Conservation (phyloP, 805 yeast species). For the Priceomyces medius region DNA sequence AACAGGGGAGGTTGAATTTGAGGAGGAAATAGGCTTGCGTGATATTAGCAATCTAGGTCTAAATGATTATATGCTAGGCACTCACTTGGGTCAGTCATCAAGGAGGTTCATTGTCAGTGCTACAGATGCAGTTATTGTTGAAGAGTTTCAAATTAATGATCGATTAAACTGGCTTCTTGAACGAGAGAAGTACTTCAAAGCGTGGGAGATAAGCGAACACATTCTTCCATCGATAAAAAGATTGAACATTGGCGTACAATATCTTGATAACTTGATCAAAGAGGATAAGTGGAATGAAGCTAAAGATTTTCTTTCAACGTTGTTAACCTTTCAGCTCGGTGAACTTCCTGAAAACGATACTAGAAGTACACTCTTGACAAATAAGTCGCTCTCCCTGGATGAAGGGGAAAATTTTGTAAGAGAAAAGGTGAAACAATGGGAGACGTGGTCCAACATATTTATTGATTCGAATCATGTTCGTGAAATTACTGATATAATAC, state of each 20-base stretch:
- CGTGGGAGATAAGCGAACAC: conserved; percentile 74
- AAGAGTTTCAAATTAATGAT: conserved; percentile 68
- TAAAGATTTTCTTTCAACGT: conserved; percentile 42
- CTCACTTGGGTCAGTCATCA: conserved; percentile 42
- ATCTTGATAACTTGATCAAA: conserved; percentile 45
- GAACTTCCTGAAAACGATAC: conserved; percentile 29
- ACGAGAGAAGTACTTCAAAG: conserved; percentile 54
- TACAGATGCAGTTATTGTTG: conserved; percentile 74
- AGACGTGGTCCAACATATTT: conserved; percentile 56
- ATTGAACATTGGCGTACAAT: conserved; percentile 58
- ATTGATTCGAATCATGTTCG: conserved; percentile 46
- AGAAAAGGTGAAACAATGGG: conserved; percentile 54
- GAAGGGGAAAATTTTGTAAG: conserved; percentile 20
- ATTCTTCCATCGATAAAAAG: conserved; percentile 52
- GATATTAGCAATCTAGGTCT: conserved; percentile 60
- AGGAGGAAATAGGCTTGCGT: conserved; percentile 72
- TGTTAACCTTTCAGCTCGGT: conserved; percentile 17
- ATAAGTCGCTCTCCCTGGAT: conserved; percentile 8
- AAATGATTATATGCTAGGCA: conserved; percentile 76
- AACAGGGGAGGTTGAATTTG: conserved; percentile 71
- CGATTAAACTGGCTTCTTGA: conserved; percentile 70
- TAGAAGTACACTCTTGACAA: conserved; percentile 30
- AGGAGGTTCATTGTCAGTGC: conserved; percentile 75
- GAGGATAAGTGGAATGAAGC: conserved; percentile 56
- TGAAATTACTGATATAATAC: conserved; percentile 54